A percentile compares a stretch with the other conserved stretches of the same genome.
phyloP scores from a whole-genome alignment of 208 protist genomes.

The Endotrypanum monterogeii region DNA sequence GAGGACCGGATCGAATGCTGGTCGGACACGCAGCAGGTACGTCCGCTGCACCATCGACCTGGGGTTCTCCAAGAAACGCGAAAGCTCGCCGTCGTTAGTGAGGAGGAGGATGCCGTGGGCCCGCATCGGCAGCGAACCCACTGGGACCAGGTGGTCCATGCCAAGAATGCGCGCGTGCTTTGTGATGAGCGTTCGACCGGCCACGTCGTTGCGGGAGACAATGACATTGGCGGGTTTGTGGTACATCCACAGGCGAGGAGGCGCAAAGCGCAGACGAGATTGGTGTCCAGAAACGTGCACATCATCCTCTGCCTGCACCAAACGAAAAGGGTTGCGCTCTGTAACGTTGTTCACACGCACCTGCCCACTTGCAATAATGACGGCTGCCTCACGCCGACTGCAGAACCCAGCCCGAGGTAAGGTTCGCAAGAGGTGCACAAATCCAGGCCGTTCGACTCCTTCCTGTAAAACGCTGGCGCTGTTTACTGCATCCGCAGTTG shows the following conservation, averaged over 20 bases:
- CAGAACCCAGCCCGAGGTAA: conserved; percentile 82
- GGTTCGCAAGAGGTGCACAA: conserved; percentile 73
- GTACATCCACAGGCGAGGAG: conserved; percentile 88
- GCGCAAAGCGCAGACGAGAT: conserved; percentile 74
- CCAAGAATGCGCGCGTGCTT: conserved; percentile 85
- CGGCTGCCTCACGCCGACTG: conserved; percentile 74
- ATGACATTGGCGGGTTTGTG: conserved; percentile 89
- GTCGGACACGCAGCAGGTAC: conserved; percentile 81
- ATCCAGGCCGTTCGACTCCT: conserved; percentile 12
- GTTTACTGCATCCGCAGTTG: neutral
- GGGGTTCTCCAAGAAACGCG: conserved; percentile 80
- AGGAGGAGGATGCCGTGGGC: conserved; percentile 83
- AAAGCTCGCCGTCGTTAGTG: conserved; percentile 91
- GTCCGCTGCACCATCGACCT: conserved; percentile 81
- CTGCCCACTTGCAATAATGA: conserved; percentile 78
- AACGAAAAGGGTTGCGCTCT: conserved; percentile 84
- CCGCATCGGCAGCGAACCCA: conserved; percentile 86
- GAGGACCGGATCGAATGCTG: conserved; percentile 81
- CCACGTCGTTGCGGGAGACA: conserved; percentile 79
- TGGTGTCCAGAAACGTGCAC: conserved; percentile 74
- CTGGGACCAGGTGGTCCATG: conserved; percentile 86
- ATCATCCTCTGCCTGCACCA: conserved; percentile 74
- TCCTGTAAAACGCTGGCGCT: neutral
- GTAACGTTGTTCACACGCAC: conserved; percentile 86
- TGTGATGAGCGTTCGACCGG: conserved; percentile 72